These are phyloP conservation scores for Russula emetica DNA, from an alignment of 768 basidiomycete genomes.

Conservation along the genomic window DNA sequence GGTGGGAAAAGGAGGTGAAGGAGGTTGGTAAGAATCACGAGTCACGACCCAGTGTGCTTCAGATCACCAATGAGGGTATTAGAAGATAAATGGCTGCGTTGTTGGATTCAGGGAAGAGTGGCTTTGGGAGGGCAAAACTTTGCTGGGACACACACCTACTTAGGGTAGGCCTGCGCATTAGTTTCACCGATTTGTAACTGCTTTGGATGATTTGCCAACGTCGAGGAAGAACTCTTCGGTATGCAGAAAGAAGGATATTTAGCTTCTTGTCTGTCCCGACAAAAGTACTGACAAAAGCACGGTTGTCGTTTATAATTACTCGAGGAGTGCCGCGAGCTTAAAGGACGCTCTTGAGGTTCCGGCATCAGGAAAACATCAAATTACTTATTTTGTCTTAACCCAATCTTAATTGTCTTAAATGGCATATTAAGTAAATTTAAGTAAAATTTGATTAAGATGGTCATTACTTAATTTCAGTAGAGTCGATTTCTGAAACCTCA, in stretches of 20 bases:
- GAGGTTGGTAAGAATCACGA: neutral
- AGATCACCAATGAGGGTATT: neutral
- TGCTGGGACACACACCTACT: conserved; percentile 6
- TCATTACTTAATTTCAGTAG: too few relatives aligned
- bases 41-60: too few relatives aligned
- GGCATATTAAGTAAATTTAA: too few relatives aligned
- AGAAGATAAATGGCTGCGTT: conserved; percentile 5
- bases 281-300: conserved; percentile 81
- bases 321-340: conserved; percentile 58
- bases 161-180: conserved; percentile 4
- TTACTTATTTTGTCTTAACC: too few relatives aligned
- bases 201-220: conserved; percentile 58
- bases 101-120: neutral
- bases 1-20: neutral
- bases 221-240: conserved; percentile 68
- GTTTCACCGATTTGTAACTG: conserved; percentile 31
- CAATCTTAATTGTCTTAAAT: too few relatives aligned
- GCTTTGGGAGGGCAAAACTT: neutral
- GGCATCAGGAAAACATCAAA: too few relatives aligned
- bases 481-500: too few relatives aligned
- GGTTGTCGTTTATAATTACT: conserved; percentile 63
- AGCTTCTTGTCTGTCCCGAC: conserved; percentile 80
- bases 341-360: conserved; percentile 41
- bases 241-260: conserved; percentile 77
- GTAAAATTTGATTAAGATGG: too few relatives aligned